Percentiles rank a stretch among this genome's conserved stretches.
These are phyloP conservation scores for Fomes fomentarius DNA, from an alignment of 1,284 basidiomycete species.

Conservation along the genomic window DNA sequence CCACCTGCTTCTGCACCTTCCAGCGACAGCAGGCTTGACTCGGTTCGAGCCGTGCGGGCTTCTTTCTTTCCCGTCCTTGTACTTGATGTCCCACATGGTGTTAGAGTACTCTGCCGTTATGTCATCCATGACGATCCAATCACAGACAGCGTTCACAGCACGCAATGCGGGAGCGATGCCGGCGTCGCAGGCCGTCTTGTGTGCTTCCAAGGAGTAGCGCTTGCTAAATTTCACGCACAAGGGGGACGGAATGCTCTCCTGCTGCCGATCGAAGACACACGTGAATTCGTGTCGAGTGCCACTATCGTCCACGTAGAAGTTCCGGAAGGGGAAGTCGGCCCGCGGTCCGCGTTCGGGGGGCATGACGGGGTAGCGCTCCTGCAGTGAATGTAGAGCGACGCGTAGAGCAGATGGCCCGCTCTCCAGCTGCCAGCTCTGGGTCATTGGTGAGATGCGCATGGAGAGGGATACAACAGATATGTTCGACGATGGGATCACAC, in stretches of 20 bases:
- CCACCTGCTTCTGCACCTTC: not conserved
- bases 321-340: slow-evolving; percentile 9
- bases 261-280: slow-evolving; percentile 5
- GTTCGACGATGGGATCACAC: slow-evolving; percentile 3
- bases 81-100: not conserved
- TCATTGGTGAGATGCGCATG: slow-evolving; percentile 11
- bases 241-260: slow-evolving; percentile 8
- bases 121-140: slow-evolving; percentile 21
- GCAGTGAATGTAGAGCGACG: slow-evolving; percentile 4
- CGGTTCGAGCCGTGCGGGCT: too few relatives aligned
- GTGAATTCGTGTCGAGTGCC: not conserved
- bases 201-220: slow-evolving; percentile 16
- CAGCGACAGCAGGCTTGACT: not conserved
- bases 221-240: slow-evolving; percentile 15
- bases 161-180: slow-evolving; percentile 18
- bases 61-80: too few relatives aligned
- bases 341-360: not conserved
- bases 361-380: not conserved
- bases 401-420: slow-evolving; percentile 12
- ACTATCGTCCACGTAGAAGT: slow-evolving; percentile 7
- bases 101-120: slow-evolving; percentile 10
- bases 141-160: slow-evolving; percentile 10
- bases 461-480: slow-evolving; percentile 4
- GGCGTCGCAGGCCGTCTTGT: slow-evolving; percentile 3
- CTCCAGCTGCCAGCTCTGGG: slow-evolving; percentile 5